Conservation (phyloP, 352 stramenopile species). For the Thraustotheca clavata region DNA sequence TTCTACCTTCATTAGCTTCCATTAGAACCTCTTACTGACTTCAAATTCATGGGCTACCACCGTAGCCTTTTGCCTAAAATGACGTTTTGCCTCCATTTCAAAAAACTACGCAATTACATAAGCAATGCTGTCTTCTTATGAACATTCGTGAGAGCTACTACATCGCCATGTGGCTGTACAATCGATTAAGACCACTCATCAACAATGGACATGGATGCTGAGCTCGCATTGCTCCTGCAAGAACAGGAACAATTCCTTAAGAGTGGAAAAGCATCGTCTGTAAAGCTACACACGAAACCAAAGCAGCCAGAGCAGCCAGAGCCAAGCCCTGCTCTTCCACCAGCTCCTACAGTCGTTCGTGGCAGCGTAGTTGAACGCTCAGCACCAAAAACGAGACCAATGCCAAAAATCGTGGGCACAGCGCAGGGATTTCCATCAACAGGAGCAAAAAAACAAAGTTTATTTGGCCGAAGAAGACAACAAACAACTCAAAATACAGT, state of each 20-base stretch:
- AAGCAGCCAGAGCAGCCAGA: not conserved
- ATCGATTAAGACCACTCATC: no score
- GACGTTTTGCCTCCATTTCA: no score
- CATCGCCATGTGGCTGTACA: no score
- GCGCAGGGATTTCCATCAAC: conserved; percentile 51
- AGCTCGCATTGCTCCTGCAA: conserved; percentile 65
- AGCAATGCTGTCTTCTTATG: no score
- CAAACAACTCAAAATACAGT: conserved; percentile 12
- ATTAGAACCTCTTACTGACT: no score
- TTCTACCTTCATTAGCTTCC: no score
- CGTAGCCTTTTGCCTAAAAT: no score
- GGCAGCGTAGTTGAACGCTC: conserved; percentile 52
- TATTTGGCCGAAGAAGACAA: conserved; percentile 53
- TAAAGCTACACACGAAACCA: conserved; percentile 10
- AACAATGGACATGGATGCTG: conserved; percentile 59
- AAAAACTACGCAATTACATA: no score
- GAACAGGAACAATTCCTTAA: conserved; percentile 75
- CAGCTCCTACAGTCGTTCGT: conserved; percentile 8
- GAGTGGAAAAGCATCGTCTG: conserved; percentile 17
- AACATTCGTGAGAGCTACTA: no score
- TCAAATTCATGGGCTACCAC: no score
- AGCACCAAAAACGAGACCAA: conserved; percentile 24
- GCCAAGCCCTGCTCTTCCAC: not conserved
- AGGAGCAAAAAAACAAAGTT: conserved; percentile 42
- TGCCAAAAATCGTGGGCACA: conserved; percentile 26